These are phyloP conservation scores for Lagenaria siceraria DNA, from an alignment of 306 rosid genomes.

Conservation along the genomic window DNA sequence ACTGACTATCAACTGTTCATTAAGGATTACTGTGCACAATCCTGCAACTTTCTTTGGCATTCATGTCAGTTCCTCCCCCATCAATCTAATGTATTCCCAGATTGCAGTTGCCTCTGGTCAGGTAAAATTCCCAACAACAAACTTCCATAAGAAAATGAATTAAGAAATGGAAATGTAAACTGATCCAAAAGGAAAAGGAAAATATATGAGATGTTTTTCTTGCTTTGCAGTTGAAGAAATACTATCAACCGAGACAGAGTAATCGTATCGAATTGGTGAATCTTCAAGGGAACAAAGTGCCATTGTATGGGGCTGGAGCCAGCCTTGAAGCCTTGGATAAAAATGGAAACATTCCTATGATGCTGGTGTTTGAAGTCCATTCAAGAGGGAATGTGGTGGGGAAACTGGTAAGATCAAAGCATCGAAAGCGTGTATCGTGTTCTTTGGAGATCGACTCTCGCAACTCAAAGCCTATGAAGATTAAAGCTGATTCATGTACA, in stretches of 20 bases:
- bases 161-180: background rate
- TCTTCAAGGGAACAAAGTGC: slow-evolving; percentile 60
- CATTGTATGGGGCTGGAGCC: slow-evolving; percentile 71
- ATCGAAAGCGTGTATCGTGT: slow-evolving; percentile 34
- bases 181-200: background rate
- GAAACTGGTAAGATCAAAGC: slow-evolving; percentile 58
- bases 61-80: slow-evolving; percentile 44
- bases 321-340: slow-evolving; percentile 31
- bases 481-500: slow-evolving; percentile 34
- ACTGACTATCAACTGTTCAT: slow-evolving; percentile 62
- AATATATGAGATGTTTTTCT: background rate
- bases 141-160: background rate
- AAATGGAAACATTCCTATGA: slow-evolving; percentile 39
- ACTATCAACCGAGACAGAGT: slow-evolving; percentile 63
- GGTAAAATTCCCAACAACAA: slow-evolving; percentile 29
- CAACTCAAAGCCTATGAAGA: slow-evolving; percentile 35
- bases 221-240: slow-evolving; percentile 46
- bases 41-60: slow-evolving; percentile 82
- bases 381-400: slow-evolving; percentile 53
- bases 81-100: slow-evolving; percentile 66
- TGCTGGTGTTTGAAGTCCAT: slow-evolving; percentile 44
- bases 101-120: slow-evolving; percentile 63
- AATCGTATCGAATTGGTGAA: slow-evolving; percentile 26
- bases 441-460: slow-evolving; percentile 31
- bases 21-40: slow-evolving; percentile 53